phyloP scores from a whole-genome alignment of 2,329 filamentous ascomycete species.

The Hymenoscyphus occultus region DNA sequence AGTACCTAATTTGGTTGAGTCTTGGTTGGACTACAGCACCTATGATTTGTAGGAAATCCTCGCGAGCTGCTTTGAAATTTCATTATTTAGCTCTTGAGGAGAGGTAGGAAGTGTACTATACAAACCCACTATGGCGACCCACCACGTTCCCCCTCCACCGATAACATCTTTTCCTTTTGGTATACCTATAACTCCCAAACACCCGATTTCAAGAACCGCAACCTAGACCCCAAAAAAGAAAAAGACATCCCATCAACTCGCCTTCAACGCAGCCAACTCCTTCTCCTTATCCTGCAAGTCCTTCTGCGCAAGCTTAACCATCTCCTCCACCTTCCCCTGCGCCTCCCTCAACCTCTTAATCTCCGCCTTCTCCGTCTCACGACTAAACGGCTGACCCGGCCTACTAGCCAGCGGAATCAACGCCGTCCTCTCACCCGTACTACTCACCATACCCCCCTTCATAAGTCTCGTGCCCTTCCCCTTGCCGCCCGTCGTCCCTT shows the following conservation, averaged over 20 bases:
- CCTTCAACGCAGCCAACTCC: conserved; percentile 24
- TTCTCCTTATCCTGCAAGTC: conserved; percentile 31
- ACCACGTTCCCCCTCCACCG: too few species aligned
- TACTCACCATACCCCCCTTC: conserved; percentile 37
- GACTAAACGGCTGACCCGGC: conserved; percentile 69
- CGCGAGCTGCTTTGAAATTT: too few species aligned
- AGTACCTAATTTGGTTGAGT: too few species aligned
- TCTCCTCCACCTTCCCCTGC: conserved; percentile 57
- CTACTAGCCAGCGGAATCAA: conserved; percentile 69
- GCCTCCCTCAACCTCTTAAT: conserved; percentile 61
- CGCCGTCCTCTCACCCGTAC: conserved; percentile 63
- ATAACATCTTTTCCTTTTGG: background rate
- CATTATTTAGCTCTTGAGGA: too few species aligned
- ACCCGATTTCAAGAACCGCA: background rate
- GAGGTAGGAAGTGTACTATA: too few species aligned
- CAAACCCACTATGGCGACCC: too few species aligned
- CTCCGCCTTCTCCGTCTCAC: conserved; percentile 64
- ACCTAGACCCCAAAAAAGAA: background rate
- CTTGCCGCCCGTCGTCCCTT: conserved; percentile 46
- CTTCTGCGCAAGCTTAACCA: conserved; percentile 25
- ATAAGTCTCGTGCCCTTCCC: conserved; percentile 52
- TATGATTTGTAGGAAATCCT: too few species aligned
- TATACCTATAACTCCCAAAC: background rate
- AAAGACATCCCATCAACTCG: background rate
- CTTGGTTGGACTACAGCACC: too few species aligned